Percentiles rank a stretch among this genome's conserved stretches.
Conservation (phyloP, 345 rosid species). For the Citrus sp. region DNA sequence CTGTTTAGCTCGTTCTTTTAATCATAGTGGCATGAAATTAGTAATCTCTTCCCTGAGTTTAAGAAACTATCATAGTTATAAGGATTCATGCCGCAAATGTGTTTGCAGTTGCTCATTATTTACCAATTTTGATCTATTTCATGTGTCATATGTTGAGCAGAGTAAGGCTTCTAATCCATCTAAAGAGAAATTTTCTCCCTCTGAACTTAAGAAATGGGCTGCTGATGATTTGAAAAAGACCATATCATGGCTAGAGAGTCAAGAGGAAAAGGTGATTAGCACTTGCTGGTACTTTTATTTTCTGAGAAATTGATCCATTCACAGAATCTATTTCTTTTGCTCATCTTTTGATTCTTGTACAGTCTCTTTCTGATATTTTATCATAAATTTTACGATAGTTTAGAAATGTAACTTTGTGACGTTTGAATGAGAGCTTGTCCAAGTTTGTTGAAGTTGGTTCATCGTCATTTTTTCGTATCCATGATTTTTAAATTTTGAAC, state of each 20-base stretch:
- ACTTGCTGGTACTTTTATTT: slow-evolving; percentile 4
- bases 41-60: slow-evolving; percentile 2
- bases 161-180: slow-evolving; percentile 26
- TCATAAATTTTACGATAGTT: not conserved
- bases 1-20: not conserved
- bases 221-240: slow-evolving; percentile 65
- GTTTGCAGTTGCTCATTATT: not conserved
- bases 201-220: slow-evolving; percentile 73
- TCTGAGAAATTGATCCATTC: not conserved
- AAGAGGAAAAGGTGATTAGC: slow-evolving; percentile 69
- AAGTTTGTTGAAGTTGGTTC: not conserved
- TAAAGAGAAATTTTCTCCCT: slow-evolving; percentile 36
- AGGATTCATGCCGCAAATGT: not conserved
- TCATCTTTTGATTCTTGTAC: not conserved
- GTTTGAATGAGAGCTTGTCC: not conserved
- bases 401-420: not conserved
- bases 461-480: not conserved
- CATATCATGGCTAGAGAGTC: slow-evolving; percentile 76
- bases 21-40: not conserved
- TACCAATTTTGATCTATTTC: not conserved
- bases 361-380: not conserved
- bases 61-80: slow-evolving; percentile 1
- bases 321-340: not conserved
- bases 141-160: slow-evolving; percentile 32
- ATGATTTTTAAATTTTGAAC: not conserved